These are phyloP conservation scores for Alternaria arbusti DNA, from an alignment of 2,329 filamentous ascomycete species.

Conservation along the genomic window DNA sequence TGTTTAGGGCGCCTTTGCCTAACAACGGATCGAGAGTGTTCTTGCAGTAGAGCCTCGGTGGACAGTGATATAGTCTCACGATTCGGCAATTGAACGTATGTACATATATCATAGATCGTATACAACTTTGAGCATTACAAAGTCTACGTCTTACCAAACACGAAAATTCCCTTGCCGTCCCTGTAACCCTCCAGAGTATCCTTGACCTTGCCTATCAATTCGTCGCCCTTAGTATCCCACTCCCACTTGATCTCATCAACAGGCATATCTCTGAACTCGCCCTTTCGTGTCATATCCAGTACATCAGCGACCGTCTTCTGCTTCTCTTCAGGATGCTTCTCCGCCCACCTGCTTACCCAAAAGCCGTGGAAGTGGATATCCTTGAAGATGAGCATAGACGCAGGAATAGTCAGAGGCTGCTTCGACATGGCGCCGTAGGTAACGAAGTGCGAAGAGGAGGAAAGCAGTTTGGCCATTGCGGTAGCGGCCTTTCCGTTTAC, in stretches of 20 bases:
- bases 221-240: conserved; percentile 75
- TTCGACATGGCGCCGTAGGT: conserved; percentile 96
- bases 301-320: conserved; percentile 84
- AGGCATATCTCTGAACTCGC: conserved; percentile 82
- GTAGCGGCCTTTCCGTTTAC: conserved; percentile 88
- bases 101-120: not conserved
- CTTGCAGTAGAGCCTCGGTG: conserved; percentile 15
- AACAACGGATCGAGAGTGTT: conserved; percentile 51
- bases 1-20: conserved; percentile 52
- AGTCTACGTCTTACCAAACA: conserved; percentile 64
- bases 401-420: conserved; percentile 81
- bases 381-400: conserved; percentile 90
- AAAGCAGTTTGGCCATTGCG: conserved; percentile 75
- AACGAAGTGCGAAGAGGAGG: conserved; percentile 74
- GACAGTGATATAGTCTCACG: not conserved
- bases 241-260: conserved; percentile 83
- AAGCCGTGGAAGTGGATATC: conserved; percentile 89
- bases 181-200: conserved; percentile 84
- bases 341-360: conserved; percentile 92
- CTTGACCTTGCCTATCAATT: conserved; percentile 76
- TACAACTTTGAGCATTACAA: not conserved
- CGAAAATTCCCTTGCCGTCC: conserved; percentile 87
- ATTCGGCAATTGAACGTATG: not conserved
- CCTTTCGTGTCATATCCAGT: conserved; percentile 73
- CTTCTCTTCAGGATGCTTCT: conserved; percentile 75